These are phyloP conservation scores for Spongispora temasekensis DNA, from an alignment of 1,284 basidiomycete species.

Conservation along the genomic window DNA sequence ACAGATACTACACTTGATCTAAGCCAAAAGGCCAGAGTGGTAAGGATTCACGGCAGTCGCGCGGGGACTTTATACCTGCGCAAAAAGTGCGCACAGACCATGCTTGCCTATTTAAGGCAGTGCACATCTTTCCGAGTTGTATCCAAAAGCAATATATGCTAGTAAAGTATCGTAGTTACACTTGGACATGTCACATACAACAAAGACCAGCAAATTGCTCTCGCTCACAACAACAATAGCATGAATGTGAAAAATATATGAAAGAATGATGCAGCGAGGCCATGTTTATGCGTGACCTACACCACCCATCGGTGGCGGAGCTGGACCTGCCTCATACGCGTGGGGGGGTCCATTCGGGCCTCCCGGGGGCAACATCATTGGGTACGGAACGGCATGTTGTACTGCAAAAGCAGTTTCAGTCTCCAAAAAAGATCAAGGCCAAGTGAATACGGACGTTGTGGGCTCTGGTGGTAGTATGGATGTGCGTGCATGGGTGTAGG, in stretches of 20 bases:
- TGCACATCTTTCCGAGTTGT: too few relatives aligned
- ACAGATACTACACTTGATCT: conserved; percentile 90
- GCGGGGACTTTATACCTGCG: conserved; percentile 13
- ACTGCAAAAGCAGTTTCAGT: conserved; percentile 49
- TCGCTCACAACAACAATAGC: conserved; percentile 31
- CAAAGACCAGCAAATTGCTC: conserved; percentile 27
- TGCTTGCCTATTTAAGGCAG: too few relatives aligned
- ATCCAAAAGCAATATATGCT: conserved; percentile 34
- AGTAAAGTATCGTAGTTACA: conserved; percentile 34
- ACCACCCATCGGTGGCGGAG: conserved; percentile 76
- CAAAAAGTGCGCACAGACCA: conserved; percentile 13
- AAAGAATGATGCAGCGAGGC: conserved; percentile 9
- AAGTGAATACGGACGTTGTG: conserved; percentile 63
- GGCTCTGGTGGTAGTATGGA: conserved; percentile 83
- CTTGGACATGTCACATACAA: conserved; percentile 31
- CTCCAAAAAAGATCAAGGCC: conserved; percentile 15
- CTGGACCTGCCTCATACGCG: conserved; percentile 68
- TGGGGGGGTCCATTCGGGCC: conserved; percentile 61
- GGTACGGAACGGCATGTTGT: conserved; percentile 79
- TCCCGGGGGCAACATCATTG: conserved; percentile 77
- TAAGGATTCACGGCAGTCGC: conserved; percentile 40
- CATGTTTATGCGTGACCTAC: conserved; percentile 37
- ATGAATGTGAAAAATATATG: conserved; percentile 12
- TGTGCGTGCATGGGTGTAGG: conserved; percentile 82
- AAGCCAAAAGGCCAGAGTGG: conserved; percentile 95